phyloP scores from a whole-genome alignment of 2,329 filamentous ascomycete species.

The Neonectria magnoliae region DNA sequence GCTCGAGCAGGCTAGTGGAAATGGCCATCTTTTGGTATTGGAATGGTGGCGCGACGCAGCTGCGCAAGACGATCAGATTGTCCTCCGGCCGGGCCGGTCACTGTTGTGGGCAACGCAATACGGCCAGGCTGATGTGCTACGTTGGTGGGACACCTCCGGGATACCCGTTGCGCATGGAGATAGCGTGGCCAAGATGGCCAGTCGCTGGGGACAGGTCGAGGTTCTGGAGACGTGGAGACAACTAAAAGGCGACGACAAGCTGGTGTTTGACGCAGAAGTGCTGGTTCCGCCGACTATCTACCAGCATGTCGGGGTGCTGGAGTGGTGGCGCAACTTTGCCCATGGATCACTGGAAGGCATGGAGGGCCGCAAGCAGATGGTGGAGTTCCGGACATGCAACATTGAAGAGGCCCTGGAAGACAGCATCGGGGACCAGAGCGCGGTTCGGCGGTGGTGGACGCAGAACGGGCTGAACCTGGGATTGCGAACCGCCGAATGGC shows the following conservation, averaged over 20 bases:
- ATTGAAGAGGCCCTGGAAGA: conserved; percentile 96
- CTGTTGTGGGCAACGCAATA: conserved; percentile 86
- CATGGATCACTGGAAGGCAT: conserved; percentile 64
- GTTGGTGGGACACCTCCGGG: conserved; percentile 88
- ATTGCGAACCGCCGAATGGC: conserved; percentile 87
- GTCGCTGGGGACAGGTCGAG: conserved; percentile 83
- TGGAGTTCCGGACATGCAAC: conserved; percentile 95
- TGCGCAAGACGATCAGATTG: conserved; percentile 64
- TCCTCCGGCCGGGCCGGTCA: conserved; percentile 83
- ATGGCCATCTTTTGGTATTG: conserved; percentile 85
- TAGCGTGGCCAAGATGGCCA: conserved; percentile 84
- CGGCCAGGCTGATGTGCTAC: conserved; percentile 78
- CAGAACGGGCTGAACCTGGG: conserved; percentile 83
- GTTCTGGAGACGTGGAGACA: conserved; percentile 84
- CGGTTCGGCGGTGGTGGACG: conserved; percentile 88
- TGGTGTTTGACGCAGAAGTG: conserved; percentile 85
- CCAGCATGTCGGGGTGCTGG: conserved; percentile 83
- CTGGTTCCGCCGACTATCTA: conserved; percentile 89
- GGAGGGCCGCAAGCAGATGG: conserved; percentile 68
- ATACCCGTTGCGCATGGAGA: conserved; percentile 85
- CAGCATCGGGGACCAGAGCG: conserved; percentile 77
- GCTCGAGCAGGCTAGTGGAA: conserved; percentile 85
- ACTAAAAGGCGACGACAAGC: conserved; percentile 70
- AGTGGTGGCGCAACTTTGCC: conserved; percentile 88
- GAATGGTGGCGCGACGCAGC: conserved; percentile 91